Conservation (phyloP, 805 yeast genomes). For the Pichia scutulata region DNA sequence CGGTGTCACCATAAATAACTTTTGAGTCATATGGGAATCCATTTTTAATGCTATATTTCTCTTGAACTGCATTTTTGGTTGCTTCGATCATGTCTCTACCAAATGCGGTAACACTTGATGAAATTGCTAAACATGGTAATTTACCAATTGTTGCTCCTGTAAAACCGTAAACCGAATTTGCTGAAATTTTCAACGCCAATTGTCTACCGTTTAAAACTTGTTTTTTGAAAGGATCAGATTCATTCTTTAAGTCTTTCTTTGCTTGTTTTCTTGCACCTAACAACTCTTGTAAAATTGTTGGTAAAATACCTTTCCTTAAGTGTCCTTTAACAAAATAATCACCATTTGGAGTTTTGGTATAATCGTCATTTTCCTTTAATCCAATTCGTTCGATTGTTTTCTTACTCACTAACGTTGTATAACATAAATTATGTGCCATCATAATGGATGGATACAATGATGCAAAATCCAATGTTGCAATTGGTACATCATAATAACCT, state of each 20-base stretch:
- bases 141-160: conserved; percentile 99
- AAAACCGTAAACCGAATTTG: conserved; percentile 97
- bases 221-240: conserved; percentile 87
- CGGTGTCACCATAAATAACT: conserved; percentile 97
- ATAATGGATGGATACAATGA: conserved; percentile 95
- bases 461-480: conserved; percentile 96
- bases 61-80: conserved; percentile 81
- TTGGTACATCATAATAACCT: conserved; percentile 95
- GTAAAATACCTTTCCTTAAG: conserved; percentile 77
- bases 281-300: conserved; percentile 84
- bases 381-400: conserved; percentile 58
- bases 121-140: conserved; percentile 91
- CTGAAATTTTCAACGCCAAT: conserved; percentile 90
- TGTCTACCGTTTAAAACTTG: conserved; percentile 97
- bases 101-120: conserved; percentile 90
- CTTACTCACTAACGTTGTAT: conserved; percentile 75
- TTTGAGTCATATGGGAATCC: conserved; percentile 81
- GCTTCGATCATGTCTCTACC: conserved; percentile 96
- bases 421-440: conserved; percentile 98
- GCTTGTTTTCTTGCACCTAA: conserved; percentile 90
- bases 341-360: conserved; percentile 82
- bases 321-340: conserved; percentile 75
- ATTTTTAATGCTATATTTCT: conserved; percentile 67
- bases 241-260: conserved; percentile 80
- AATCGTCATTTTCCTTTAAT: conserved; percentile 66